Evolutionary conservation across 148 eudicot species (phyloP), one percentile per base, ranked within the genome.

Genomic region (Rhododendron kiyosumense): DNA sequence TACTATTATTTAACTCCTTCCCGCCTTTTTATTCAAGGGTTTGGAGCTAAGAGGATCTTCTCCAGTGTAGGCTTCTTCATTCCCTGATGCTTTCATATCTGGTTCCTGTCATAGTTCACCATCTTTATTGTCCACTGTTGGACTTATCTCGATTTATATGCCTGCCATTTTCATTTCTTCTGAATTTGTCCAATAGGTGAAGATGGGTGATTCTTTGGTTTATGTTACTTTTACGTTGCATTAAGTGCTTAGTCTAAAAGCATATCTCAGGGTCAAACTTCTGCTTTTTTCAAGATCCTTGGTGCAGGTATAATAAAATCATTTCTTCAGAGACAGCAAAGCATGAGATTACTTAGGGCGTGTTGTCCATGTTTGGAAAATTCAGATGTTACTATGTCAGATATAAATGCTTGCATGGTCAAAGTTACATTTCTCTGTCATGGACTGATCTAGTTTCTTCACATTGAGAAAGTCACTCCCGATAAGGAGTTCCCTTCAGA

Each of bases 361-460:
- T 71, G 59, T n/a, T 41, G 34, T 17, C 85, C 41, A 26, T 28
- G 34, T 83, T 45, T 17, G 54, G 41, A 80, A 28, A 79, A 11
- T 52, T 81, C 82, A 26, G 61, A 54, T 79, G 9, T 48, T 26
- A 49, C 34, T 26, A 30, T 18, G 83, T 80, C 9, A 30, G 82
- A 80, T 80, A 30, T 30, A 28, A 28, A 80, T 52, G n/a, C 67
- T 80, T 30, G 57, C 65, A 36, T 52, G 83, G 83, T 79, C 65
- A 52, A 41, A 24, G 49, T n/a, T 38, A 15, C 2, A 13, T 10
- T 82, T 59, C 84, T 82, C 36, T 57, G 18, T 59, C 49, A 36
- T 24, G 18, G 73, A n/a, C 11, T 59, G 17, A 61, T 45, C 46
- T 81, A 52, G 6, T 82, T 57, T 69, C 74, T 22, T 59, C 28